These are phyloP conservation scores for Picochlorum sp. DNA, from an alignment of 139 green algal species.

Conservation along the genomic window DNA sequence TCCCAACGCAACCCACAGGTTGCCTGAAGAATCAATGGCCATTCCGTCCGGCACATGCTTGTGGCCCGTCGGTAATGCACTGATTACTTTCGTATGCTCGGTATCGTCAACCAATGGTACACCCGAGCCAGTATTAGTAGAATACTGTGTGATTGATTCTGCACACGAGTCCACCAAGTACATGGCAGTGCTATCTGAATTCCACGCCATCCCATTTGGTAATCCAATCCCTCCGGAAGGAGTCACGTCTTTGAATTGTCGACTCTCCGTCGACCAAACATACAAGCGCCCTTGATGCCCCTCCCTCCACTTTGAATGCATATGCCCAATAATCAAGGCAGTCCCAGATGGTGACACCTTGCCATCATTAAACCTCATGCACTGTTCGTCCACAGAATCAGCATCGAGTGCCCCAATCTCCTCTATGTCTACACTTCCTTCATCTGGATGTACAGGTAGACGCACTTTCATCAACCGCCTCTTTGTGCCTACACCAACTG, in stretches of 20 bases:
- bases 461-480: not conserved
- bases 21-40: slow-evolving; percentile 44
- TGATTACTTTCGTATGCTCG: not conserved
- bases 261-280: slow-evolving; percentile 3
- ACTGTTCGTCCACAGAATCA: slow-evolving; percentile 18
- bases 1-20: slow-evolving; percentile 54
- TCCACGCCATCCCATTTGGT: slow-evolving; percentile 47
- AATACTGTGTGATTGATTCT: slow-evolving; percentile 17
- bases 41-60: slow-evolving; percentile 47
- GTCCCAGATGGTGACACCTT: slow-evolving; percentile 35
- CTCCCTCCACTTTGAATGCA: slow-evolving; percentile 35
- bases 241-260: not conserved
- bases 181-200: slow-evolving; percentile 10
- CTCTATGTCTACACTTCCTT: too few species aligned
- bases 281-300: slow-evolving; percentile 34
- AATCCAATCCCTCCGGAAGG: slow-evolving; percentile 11
- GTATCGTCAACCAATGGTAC: not conserved
- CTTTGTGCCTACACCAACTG: slow-evolving; percentile 19
- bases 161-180: slow-evolving; percentile 32
- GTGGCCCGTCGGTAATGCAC: not conserved
- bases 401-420: slow-evolving; percentile 7
- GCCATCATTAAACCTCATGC: slow-evolving; percentile 38
- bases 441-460: not conserved
- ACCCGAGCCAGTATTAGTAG: slow-evolving; percentile 23
- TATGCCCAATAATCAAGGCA: slow-evolving; percentile 33